A percentile compares a stretch with the other conserved stretches of the same genome.
These are phyloP conservation scores for Saprolegnia diclina DNA, from an alignment of 352 stramenopile species.

Conservation along the genomic window DNA sequence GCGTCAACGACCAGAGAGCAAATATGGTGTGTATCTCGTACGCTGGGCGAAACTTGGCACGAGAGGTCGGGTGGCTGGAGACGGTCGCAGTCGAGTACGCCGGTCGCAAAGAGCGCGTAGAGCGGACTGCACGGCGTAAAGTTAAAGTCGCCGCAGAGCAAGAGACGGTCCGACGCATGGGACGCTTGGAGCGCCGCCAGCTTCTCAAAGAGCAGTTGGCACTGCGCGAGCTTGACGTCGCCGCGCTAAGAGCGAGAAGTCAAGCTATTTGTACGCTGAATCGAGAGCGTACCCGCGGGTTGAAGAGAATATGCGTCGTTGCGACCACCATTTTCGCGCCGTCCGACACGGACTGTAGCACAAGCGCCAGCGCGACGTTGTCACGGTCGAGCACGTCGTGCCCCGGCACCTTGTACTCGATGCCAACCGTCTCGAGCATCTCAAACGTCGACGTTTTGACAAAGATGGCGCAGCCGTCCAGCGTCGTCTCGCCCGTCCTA, in stretches of 20 bases:
- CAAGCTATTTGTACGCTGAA: no score
- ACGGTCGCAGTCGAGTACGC: conserved; percentile 37
- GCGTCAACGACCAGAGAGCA: background rate
- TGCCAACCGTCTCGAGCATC: conserved; percentile 37
- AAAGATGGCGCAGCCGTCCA: conserved; percentile 67
- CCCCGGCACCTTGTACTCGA: conserved; percentile 43
- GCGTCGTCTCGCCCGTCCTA: conserved; percentile 52
- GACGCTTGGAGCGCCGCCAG: conserved; percentile 31
- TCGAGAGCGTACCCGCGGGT: conserved; percentile 41
- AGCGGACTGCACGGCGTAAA: conserved; percentile 53
- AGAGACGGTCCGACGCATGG: conserved; percentile 28
- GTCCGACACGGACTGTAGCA: conserved; percentile 36
- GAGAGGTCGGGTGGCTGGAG: background rate
- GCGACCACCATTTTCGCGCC: conserved; percentile 40
- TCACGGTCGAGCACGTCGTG: conserved; percentile 49
- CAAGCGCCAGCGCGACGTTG: conserved; percentile 49
- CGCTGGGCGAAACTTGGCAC: background rate
- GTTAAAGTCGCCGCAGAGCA: conserved; percentile 69
- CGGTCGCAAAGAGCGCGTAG: conserved; percentile 53
- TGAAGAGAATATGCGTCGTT: conserved; percentile 71
- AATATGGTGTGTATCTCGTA: background rate
- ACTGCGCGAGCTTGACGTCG: conserved; percentile 59
- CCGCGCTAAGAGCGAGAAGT: conserved; percentile 36
- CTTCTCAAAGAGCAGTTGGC: conserved; percentile 42
- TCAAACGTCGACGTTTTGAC: conserved; percentile 41